Conservation (phyloP, 1,139 yeast species). For the Cylindricascospora bacillispora region DNA sequence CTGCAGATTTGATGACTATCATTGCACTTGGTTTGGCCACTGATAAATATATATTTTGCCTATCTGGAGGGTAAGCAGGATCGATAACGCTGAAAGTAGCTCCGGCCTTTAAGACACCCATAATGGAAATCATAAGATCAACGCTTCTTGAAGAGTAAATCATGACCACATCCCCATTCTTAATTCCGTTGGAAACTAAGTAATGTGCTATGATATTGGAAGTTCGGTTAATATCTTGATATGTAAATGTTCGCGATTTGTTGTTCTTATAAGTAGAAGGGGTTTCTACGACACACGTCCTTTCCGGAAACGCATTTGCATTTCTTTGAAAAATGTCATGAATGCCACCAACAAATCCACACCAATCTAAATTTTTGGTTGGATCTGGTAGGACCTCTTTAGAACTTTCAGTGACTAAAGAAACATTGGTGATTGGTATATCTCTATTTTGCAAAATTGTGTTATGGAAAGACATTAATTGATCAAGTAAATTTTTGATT, state of each 20-base stretch:
- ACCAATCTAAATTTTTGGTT: slow-evolving; percentile 76
- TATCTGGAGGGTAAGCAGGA: slow-evolving; percentile 97
- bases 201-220: slow-evolving; percentile 92
- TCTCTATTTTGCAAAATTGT: slow-evolving; percentile 29
- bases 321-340: slow-evolving; percentile 87
- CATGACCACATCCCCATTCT: slow-evolving; percentile 90
- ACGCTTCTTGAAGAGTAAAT: slow-evolving; percentile 97
- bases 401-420: slow-evolving; percentile 57
- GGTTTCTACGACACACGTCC: slow-evolving; percentile 87
- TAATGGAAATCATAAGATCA: slow-evolving; percentile 88
- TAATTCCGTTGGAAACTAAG: slow-evolving; percentile 66
- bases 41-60: slow-evolving; percentile 83
- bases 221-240: slow-evolving; percentile 78
- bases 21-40: slow-evolving; percentile 91
- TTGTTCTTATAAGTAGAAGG: slow-evolving; percentile 45
- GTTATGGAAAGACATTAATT: slow-evolving; percentile 43
- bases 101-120: slow-evolving; percentile 97
- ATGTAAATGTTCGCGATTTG: slow-evolving; percentile 61
- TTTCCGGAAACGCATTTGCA: slow-evolving; percentile 71
- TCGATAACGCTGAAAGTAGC: slow-evolving; percentile 97
- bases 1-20: slow-evolving; percentile 84
- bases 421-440: slow-evolving; percentile 43
- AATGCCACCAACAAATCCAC: slow-evolving; percentile 83
- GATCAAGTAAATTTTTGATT: slow-evolving; percentile 58
- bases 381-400: slow-evolving; percentile 67